phyloP scores from a whole-genome alignment of 202 grass and related monocot species.

The Bolboschoenoplectus hybrid region DNA sequence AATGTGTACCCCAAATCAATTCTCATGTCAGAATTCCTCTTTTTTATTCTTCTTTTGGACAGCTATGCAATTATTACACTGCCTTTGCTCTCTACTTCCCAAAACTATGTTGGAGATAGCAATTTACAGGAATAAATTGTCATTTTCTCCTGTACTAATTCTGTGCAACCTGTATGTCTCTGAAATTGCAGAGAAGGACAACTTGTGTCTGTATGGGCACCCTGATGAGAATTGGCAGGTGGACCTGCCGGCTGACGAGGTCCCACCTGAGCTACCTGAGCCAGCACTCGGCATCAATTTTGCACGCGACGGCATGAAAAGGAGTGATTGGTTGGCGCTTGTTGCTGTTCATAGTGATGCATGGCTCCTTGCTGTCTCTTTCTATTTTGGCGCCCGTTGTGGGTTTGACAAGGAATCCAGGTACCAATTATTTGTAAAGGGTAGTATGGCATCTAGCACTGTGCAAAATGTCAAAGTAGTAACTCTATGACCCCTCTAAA shows the following conservation, averaged over 20 bases:
- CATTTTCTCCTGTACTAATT: constrained; percentile 2
- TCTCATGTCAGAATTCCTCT: background rate
- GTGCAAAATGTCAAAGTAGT: background rate
- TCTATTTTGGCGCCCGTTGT: constrained; percentile 47
- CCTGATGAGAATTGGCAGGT: constrained; percentile 59
- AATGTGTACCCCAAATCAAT: background rate
- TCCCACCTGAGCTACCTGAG: constrained; percentile 60
- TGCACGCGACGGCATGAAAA: constrained; percentile 50
- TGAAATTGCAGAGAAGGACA: constrained; percentile 51
- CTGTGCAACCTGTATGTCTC: background rate
- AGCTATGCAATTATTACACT: background rate
- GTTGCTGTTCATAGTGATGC: constrained; percentile 69
- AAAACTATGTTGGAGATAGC: background rate
- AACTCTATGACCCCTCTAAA: background rate
- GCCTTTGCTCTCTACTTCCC: background rate
- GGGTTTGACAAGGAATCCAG: constrained; percentile 58
- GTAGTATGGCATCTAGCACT: constrained; percentile 9
- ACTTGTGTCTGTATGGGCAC: constrained; percentile 57
- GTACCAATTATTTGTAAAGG: constrained; percentile 20
- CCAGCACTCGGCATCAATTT: constrained; percentile 66
- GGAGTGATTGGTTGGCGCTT: constrained; percentile 52
- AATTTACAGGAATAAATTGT: background rate
- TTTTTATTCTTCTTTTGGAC: background rate
- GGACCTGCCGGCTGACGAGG: constrained; percentile 43
- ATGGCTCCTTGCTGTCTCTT: constrained; percentile 62